These are phyloP conservation scores for Guyanaporus albipodus DNA, from an alignment of 768 basidiomycete genomes.

Conservation along the genomic window DNA sequence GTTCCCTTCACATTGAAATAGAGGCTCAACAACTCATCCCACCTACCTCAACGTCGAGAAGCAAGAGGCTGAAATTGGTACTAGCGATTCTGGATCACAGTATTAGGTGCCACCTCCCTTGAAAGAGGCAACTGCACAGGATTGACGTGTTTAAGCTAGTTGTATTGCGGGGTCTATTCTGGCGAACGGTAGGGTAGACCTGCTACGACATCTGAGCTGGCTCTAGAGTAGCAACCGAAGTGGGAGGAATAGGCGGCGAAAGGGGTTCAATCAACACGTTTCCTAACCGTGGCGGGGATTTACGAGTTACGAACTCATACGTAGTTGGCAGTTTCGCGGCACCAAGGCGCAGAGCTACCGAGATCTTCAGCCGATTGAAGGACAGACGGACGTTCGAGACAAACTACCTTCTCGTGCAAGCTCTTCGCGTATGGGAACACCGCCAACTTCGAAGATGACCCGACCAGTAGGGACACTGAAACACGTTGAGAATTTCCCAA, in stretches of 20 bases:
- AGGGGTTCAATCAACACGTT: slow-evolving; percentile 51
- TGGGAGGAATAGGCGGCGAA: slow-evolving; percentile 4
- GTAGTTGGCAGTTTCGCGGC: slow-evolving; percentile 79
- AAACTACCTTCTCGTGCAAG: slow-evolving; percentile 85
- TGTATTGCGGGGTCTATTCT: slow-evolving; percentile 1
- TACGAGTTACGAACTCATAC: slow-evolving; percentile 79
- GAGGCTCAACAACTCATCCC: too few species aligned
- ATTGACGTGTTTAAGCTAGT: too few species aligned
- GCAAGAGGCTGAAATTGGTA: too few species aligned
- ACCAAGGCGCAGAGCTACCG: slow-evolving; percentile 80
- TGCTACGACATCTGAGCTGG: slow-evolving; percentile 9
- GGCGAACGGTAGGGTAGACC: neutral
- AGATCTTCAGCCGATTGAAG: slow-evolving; percentile 1
- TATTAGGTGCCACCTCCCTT: too few species aligned
- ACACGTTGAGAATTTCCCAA: neutral
- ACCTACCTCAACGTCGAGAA: too few species aligned
- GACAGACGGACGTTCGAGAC: neutral
- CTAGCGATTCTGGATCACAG: too few species aligned
- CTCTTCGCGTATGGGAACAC: slow-evolving; percentile 84
- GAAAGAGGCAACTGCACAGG: too few species aligned
- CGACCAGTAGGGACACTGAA: slow-evolving; percentile 79
- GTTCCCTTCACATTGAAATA: too few species aligned
- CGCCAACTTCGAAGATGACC: slow-evolving; percentile 93
- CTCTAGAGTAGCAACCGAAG: slow-evolving; percentile 14
- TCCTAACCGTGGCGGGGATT: slow-evolving; percentile 70